These are phyloP conservation scores for Fusarium metavorans DNA, from an alignment of 2,329 filamentous ascomycete genomes.

Conservation along the genomic window DNA sequence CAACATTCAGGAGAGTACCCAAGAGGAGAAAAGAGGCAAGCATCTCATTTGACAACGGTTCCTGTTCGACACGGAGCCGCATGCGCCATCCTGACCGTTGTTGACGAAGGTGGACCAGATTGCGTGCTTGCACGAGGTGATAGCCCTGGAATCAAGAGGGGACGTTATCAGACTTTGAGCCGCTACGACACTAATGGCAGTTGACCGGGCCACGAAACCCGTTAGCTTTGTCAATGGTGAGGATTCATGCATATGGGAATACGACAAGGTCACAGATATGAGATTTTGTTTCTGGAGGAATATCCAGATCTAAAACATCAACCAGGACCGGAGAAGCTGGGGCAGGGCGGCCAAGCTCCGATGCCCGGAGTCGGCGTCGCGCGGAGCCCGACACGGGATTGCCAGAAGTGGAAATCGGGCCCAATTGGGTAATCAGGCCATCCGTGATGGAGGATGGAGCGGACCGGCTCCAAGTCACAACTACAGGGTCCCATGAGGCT, in stretches of 20 bases:
- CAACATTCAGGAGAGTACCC: not conserved
- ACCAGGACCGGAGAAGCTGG: not conserved
- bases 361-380: slow-evolving; percentile 37
- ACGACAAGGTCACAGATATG: not conserved
- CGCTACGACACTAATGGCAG: slow-evolving; percentile 7
- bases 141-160: not conserved
- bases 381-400: slow-evolving; percentile 39
- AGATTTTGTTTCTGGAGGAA: not conserved
- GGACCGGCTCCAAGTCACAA: slow-evolving; percentile 15
- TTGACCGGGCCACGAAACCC: slow-evolving; percentile 1
- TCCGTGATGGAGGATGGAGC: slow-evolving; percentile 15
- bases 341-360: slow-evolving; percentile 23
- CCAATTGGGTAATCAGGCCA: slow-evolving; percentile 35
- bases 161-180: slow-evolving; percentile 12
- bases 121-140: slow-evolving; percentile 40
- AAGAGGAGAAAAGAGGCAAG: not conserved
- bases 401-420: slow-evolving; percentile 27
- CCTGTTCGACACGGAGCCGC: slow-evolving; percentile 3
- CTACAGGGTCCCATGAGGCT: slow-evolving; percentile 29
- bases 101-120: slow-evolving; percentile 40
- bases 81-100: slow-evolving; percentile 28
- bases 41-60: slow-evolving; percentile 7
- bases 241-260: not conserved
- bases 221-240: not conserved
- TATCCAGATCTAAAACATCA: not conserved